Evolutionary conservation across 2,329 filamentous ascomycete species (phyloP).

Genomic region (Aspergillus ochraceoroseus): DNA sequence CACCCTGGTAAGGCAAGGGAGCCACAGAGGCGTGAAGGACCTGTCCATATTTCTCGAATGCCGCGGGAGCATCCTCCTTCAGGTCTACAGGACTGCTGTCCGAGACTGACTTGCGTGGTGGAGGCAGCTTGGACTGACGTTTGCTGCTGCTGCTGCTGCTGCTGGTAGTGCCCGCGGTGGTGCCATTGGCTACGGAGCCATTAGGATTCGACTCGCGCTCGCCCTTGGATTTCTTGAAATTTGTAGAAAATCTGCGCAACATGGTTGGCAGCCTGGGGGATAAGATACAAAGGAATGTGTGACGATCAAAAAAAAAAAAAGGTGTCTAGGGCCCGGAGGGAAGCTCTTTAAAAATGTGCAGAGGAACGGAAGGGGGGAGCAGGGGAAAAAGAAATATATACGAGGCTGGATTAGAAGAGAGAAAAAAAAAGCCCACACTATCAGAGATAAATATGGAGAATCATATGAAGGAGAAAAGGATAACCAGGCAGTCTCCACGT

Average conservation of each 20-base stretch:
- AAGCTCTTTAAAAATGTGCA: conserved; percentile 16
- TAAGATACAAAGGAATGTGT: conserved; percentile 3
- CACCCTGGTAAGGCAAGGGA: conserved; percentile 60
- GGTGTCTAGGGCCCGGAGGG: conserved; percentile 2
- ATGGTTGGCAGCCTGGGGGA: conserved; percentile 27
- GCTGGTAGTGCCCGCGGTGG: conserved; percentile 18
- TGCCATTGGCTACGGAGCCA: conserved; percentile 18
- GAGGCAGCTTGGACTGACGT: conserved; percentile 32
- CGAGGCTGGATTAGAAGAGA: no score
- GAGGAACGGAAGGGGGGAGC: neutral
- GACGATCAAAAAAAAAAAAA: conserved; percentile 6
- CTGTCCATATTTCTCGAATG: conserved; percentile 45
- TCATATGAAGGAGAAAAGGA: conserved; percentile 9
- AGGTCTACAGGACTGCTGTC: conserved; percentile 33
- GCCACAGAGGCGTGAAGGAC: conserved; percentile 52
- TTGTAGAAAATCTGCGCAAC: conserved; percentile 40
- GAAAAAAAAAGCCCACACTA: no score
- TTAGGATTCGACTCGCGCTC: conserved; percentile 34
- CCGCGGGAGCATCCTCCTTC: conserved; percentile 38
- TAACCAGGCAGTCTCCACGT: conserved; percentile 8
- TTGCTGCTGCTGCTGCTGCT: conserved; percentile 30
- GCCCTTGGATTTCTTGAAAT: conserved; percentile 38
- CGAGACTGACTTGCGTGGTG: conserved; percentile 23
- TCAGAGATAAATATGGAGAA: conserved; percentile 1
- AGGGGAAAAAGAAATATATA: neutral